Base-by-base conservation (phyloP, 805 yeast genomes). In the Wickerhamomyces xylosicus region DNA sequence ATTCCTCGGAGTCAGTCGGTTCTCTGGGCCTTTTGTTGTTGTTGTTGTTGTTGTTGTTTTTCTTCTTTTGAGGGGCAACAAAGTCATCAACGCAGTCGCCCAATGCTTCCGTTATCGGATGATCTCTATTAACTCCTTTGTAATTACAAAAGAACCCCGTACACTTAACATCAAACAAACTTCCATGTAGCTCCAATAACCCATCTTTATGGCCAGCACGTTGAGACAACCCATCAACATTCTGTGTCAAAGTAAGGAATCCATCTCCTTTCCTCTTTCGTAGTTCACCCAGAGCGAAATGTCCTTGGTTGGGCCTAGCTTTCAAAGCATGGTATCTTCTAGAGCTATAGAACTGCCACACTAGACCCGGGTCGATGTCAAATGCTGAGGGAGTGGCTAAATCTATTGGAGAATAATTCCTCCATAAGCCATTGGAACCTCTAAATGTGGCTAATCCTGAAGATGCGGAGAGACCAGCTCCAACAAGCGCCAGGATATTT, bases 311-410 rank as follows among this genome's bases (percentile, higher is more conserved):
- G 0, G 95, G 95, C 36, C 52, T 57, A 0, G 90, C 85, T 34
- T 58, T 59, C 37, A 84, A 61, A 0, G 95, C 89, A 36, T 64
- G 64, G 35, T 61, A 67, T 34, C 96, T 56, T 44, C 94, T 61
- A 56, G 75, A 74, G 4, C 85, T 67, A 57, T 87, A 86, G 50
- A 83, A 86, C 53, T 84, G 90, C 96, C 96, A 86, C 7, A 87
- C 95, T 9, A 85, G 64, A 0, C 85, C 84, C 0, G 96, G 95
- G 53, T 86, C 89, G 16, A 66, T 64, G 42, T 77, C 72, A 56
- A 87, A 86, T 5, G 95, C 95, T 53, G 86, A 95, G 1, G 95
- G 95, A 0, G 95, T 86, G 7, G 95, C 95, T 34, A 87, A 64
- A 52, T 86, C 95, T 34, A 84, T 78, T 48, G 87, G 77, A 38